Evolutionary conservation across 1,139 yeast genomes (phyloP).

Genomic region (Arxiozyma bovina): DNA sequence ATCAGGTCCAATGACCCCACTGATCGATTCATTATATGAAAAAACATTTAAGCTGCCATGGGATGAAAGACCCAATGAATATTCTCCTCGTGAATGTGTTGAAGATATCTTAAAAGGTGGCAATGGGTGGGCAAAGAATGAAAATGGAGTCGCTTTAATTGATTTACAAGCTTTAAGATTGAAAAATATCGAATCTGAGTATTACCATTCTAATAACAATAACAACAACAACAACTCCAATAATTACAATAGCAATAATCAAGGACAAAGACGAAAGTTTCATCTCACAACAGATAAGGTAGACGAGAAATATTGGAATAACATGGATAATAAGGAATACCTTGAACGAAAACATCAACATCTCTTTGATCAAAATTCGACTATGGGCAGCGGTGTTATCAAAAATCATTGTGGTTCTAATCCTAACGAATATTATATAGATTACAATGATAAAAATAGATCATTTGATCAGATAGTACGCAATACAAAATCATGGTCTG

Average conservation of each 20-base stretch:
- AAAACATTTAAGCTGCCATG: slow-evolving; percentile 64
- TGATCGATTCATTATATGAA: slow-evolving; percentile 46
- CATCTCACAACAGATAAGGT: not conserved
- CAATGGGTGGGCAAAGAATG: slow-evolving; percentile 54
- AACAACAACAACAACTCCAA: not conserved
- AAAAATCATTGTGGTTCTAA: not conserved
- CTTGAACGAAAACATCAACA: slow-evolving; percentile 12
- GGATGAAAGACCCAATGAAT: slow-evolving; percentile 71
- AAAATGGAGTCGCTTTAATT: slow-evolving; percentile 35
- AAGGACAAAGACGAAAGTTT: not conserved
- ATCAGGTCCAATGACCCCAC: slow-evolving; percentile 34
- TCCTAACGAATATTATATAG: not conserved
- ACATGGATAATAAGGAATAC: slow-evolving; percentile 16
- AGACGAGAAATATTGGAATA: slow-evolving; percentile 10
- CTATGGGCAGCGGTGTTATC: not conserved
- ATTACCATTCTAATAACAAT: not conserved
- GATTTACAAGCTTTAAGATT: slow-evolving; percentile 36
- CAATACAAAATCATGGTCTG: slow-evolving; percentile 7
- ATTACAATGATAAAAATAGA: not conserved
- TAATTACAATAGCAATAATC: too few species aligned
- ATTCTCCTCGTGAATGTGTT: slow-evolving; percentile 62
- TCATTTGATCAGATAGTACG: slow-evolving; percentile 2
- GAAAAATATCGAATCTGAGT: slow-evolving; percentile 16
- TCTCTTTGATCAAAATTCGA: slow-evolving; percentile 3
- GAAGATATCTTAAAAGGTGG: slow-evolving; percentile 71